Conservation (phyloP, 2,329 filamentous ascomycete genomes). For the Verticillium nubilum region DNA sequence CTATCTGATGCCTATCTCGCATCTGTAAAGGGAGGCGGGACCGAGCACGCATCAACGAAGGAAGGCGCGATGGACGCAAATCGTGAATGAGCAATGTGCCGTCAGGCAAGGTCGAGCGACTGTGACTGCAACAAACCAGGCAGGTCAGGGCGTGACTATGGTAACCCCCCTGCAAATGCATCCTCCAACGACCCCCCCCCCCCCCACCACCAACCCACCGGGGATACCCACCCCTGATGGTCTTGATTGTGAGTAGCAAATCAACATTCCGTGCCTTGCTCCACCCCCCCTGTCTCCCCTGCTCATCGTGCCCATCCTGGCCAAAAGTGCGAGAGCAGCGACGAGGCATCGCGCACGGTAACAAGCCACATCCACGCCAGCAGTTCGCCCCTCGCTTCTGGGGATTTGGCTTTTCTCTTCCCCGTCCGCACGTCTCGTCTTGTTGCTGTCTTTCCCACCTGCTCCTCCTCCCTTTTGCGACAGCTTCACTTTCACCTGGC, state of each 20-base stretch:
- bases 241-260: background rate
- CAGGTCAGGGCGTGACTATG: background rate
- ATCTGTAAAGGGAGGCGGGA: background rate
- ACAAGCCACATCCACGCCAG: background rate
- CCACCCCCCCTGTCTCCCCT: background rate
- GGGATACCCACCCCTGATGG: background rate
- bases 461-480: background rate
- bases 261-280: background rate
- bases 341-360: background rate
- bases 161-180: background rate
- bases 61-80: background rate
- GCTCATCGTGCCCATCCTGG: background rate
- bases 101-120: background rate
- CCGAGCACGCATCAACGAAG: background rate
- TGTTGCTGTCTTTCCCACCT: background rate
- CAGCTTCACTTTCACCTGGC: background rate
- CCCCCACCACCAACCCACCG: background rate
- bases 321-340: background rate
- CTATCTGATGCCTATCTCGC: too few species aligned
- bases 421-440: background rate
- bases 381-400: background rate
- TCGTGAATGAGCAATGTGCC: background rate
- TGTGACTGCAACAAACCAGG: background rate
- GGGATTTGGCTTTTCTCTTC: background rate
- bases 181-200: background rate